Conservation (phyloP, 306 rosid genomes). For the Amphicarpaea edgeworthii region DNA sequence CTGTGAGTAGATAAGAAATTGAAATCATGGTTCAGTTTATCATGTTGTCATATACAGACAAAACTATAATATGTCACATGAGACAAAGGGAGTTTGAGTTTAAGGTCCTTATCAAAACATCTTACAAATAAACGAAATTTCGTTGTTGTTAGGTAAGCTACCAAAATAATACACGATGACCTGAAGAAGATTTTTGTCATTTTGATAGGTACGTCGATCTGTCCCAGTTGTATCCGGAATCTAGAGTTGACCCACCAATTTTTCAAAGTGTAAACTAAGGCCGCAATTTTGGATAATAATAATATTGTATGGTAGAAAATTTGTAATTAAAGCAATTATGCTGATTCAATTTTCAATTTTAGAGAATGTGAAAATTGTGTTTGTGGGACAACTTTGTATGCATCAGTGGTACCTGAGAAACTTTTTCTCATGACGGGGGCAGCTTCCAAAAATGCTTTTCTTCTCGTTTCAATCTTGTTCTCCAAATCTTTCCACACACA, state of each 20-base stretch:
- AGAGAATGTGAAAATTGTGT: not conserved
- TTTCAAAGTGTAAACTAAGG: constrained; percentile 24
- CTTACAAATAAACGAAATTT: constrained; percentile 35
- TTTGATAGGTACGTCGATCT: constrained; percentile 47
- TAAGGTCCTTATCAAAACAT: constrained; percentile 49
- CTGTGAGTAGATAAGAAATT: constrained; percentile 52
- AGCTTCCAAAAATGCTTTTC: constrained; percentile 58
- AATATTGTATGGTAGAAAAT: not conserved
- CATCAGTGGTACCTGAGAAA: constrained; percentile 60
- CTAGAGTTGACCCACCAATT: constrained; percentile 38
- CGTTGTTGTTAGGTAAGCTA: constrained; percentile 71
- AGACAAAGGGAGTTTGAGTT: constrained; percentile 32
- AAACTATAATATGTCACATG: constrained; percentile 29
- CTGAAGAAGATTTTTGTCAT: constrained; percentile 34
- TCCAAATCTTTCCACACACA: constrained; percentile 52
- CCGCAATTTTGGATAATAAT: not conserved
- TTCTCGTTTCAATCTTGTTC: constrained; percentile 61
- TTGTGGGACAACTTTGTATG: constrained; percentile 21
- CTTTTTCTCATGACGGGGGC: constrained; percentile 59
- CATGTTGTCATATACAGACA: constrained; percentile 2
- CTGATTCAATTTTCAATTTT: not conserved
- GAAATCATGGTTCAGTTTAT: constrained; percentile 21
- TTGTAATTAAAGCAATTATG: not conserved
- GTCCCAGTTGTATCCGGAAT: constrained; percentile 39
- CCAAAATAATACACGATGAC: constrained; percentile 56